Base-by-base conservation (phyloP, 148 eudicot genomes). In the Talinum fruticosum region DNA sequence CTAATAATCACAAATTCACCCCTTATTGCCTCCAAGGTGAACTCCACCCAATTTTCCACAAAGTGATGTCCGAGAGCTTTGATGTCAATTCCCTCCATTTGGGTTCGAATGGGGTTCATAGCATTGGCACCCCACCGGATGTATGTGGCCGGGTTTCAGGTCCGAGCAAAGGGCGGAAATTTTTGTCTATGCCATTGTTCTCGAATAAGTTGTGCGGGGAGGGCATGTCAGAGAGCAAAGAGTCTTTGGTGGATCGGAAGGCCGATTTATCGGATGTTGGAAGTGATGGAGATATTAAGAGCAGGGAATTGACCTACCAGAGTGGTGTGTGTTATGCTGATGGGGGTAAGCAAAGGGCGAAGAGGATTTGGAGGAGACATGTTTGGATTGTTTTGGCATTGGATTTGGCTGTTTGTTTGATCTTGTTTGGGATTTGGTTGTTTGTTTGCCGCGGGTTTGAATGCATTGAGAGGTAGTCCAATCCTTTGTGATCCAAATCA, bases 1-100 rank as follows among this genome's bases (percentile, higher is more conserved):
- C 44, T 57, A 73, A 79, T 57, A 47, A 28, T 1, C 66, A 45
- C 19, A 82, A 68, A 35, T 87, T 88, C 66, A 83, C 69, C 75
- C 82, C 92, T 0, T 86, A 83, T 87, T 90, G 93, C 57, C 84
- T 87, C 49, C 98, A 94, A 77, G 90, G 89, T 18, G 95, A 90
- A 53, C 85, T 94, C 28, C 78, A 85, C 54, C 92, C 91, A 0
- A 83, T 90, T 47, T 91, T 96, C 73, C 90, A 82, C 62, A 85
- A 79, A 69, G 73, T 96, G 78, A 29, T 93, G 84, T 84, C 90
- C 0, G 57, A 83, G 23, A 71, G 75, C 47, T 16, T 30, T 2
- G 87, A 80, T n/a, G 12, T 77, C 15, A 87, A 80, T 66, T 34
- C 73, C 29, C 59, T 66, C 4, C 75, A 49, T 44, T 13, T 69